Base-by-base conservation (phyloP, 2,329 filamentous ascomycete species). In the Chaetomiaceae sp. region DNA sequence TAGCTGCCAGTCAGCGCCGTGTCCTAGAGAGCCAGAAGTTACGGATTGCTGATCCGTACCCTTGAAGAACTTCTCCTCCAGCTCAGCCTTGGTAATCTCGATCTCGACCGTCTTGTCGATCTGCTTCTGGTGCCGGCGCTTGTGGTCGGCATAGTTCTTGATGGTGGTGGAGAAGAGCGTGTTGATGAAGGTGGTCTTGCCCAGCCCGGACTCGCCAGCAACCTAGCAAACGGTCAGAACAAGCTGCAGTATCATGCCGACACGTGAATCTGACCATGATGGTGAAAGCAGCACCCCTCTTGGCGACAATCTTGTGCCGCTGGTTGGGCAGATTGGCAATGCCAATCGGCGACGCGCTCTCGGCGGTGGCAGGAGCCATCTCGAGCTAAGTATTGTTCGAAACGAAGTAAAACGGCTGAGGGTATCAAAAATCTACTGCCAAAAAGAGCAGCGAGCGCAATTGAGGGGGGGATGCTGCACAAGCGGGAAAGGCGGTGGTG, bases 61-160 rank as follows among this genome's bases (percentile, higher is more conserved):
- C 83, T 99, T 99, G 87, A 99, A 99, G 82, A 99, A 99, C 81
- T 99, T 99, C 87, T 99, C 94, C 78, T 99, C 94, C 61, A 99
- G 80, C 80, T 99, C 94, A 56, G 94, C 94, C 83, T 99, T 99
- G 73, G 94, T 99, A 71, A 99, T 99, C 76, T 99, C 94, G 66
- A 99, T 99, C 80, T 99, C 95, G 62, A 99, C 94, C 11, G 94
- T 99, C 84, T 97, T 97, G 80, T 99, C 94, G 65, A 97, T 84
- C 80, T 99, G 94, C 85, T 99, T 99, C 77, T 94, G 89, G 76
- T 99, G 94, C 70, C 94, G 89, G 75, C 91, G 89, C 83, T 96
- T 96, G 84, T 99, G 92, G 76, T 99, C 94, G 82, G 94, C 94
- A 75, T 99, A 99, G 83, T 97, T 99, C 83, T 99, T 99, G 84